A percentile compares a stretch with the other conserved stretches of the same genome.
These are phyloP conservation scores for Irpex sp. DNA, from an alignment of 1,284 basidiomycete genomes.

Conservation along the genomic window DNA sequence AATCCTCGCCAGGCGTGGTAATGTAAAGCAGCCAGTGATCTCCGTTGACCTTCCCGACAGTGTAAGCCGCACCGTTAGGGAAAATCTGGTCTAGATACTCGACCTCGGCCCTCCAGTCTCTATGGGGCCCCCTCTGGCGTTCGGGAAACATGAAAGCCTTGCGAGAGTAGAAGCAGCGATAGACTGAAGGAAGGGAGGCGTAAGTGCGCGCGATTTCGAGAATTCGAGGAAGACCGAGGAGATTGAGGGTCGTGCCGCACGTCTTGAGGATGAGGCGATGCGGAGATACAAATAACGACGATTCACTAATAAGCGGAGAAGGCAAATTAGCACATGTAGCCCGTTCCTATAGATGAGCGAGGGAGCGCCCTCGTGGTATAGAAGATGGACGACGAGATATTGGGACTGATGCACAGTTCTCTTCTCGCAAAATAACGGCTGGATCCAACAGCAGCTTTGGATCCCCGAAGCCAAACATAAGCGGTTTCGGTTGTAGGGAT, in stretches of 20 bases:
- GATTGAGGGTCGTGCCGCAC: slow-evolving; percentile 97
- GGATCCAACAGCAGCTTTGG: neutral
- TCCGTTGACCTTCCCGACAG: slow-evolving; percentile 96
- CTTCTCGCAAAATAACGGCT: neutral
- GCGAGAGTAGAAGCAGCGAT: slow-evolving; percentile 95
- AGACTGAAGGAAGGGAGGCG: slow-evolving; percentile 72
- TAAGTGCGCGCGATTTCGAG: slow-evolving; percentile 84
- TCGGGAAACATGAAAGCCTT: slow-evolving; percentile 99
- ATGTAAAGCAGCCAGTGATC: slow-evolving; percentile 99
- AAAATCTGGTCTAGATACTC: slow-evolving; percentile 90
- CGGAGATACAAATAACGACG: slow-evolving; percentile 93
- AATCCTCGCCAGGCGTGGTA: slow-evolving; percentile 54
- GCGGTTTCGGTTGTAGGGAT: neutral
- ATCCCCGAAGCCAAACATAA: neutral
- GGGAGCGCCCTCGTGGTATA: neutral
- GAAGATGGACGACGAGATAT: neutral
- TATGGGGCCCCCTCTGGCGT: slow-evolving; percentile 90
- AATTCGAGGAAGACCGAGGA: slow-evolving; percentile 90
- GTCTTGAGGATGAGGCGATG: slow-evolving; percentile 99
- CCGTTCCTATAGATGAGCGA: neutral
- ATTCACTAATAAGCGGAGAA: slow-evolving; percentile 67
- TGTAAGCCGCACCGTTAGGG: slow-evolving; percentile 87
- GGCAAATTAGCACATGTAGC: slow-evolving; percentile 8
- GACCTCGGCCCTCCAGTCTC: slow-evolving; percentile 94
- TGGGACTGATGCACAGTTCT: neutral